Conservation (phyloP, 2,329 filamentous ascomycete species). For the Podosphaera aphanis region DNA sequence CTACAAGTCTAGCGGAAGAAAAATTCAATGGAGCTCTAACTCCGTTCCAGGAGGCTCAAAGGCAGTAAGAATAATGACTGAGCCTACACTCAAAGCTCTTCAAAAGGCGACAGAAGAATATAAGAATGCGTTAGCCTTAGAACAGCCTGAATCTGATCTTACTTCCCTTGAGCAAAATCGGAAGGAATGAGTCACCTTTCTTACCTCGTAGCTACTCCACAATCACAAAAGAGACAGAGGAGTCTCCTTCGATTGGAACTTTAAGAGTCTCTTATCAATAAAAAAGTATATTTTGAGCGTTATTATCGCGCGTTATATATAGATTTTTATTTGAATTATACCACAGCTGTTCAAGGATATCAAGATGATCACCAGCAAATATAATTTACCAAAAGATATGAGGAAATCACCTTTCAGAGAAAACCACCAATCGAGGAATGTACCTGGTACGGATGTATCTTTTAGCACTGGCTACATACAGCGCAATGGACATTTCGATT, state of each 20-base stretch:
- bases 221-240: not conserved
- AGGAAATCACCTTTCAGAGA: constrained; percentile 3
- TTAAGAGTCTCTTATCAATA: not conserved
- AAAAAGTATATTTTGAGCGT: not conserved
- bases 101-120: constrained; percentile 50
- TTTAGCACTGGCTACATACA: constrained; percentile 12
- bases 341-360: not conserved
- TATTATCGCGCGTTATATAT: not conserved
- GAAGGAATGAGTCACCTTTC: not conserved
- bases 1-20: constrained; percentile 50
- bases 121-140: constrained; percentile 43
- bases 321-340: not conserved
- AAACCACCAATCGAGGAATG: constrained; percentile 5
- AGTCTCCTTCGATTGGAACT: not conserved
- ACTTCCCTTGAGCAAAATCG: not conserved
- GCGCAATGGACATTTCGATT: constrained; percentile 14
- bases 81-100: constrained; percentile 48
- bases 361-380: not conserved
- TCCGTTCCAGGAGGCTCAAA: constrained; percentile 51
- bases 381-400: not conserved
- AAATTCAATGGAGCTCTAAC: constrained; percentile 42
- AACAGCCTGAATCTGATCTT: constrained; percentile 14
- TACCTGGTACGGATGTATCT: constrained; percentile 4
- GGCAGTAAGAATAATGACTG: constrained; percentile 54
- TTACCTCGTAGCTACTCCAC: not conserved